Conservation (phyloP, 805 yeast genomes). For the Teunomyces aglyptinius region DNA sequence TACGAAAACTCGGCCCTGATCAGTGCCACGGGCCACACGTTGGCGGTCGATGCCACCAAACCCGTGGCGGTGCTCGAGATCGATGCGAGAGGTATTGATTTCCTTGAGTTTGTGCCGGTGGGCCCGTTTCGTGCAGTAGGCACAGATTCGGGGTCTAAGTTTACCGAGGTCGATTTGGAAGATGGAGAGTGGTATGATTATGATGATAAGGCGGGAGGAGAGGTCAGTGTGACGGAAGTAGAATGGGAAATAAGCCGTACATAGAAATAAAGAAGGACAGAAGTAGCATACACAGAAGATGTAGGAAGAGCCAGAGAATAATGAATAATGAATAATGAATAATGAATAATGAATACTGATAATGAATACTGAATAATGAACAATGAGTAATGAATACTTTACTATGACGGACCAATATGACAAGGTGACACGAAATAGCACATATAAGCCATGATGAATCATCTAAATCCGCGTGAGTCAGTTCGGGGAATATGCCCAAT, state of each 20-base stretch:
- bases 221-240: constrained; percentile 78
- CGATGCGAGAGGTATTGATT: constrained; percentile 84
- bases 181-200: constrained; percentile 95
- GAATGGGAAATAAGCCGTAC: constrained; percentile 53
- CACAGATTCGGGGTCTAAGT: constrained; percentile 48
- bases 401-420: too few species aligned
- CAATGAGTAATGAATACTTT: too few species aligned
- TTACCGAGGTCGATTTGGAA: constrained; percentile 63
- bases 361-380: too few species aligned
- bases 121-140: constrained; percentile 62
- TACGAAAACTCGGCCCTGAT: constrained; percentile 38
- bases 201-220: constrained; percentile 78
- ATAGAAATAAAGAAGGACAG: too few species aligned
- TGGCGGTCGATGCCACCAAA: constrained; percentile 43
- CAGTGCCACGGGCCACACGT: constrained; percentile 28
- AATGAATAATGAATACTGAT: too few species aligned
- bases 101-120: constrained; percentile 63
- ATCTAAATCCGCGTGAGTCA: background rate
- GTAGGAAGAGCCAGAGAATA: too few species aligned
- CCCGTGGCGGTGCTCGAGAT: constrained; percentile 56
- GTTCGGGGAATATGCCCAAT: background rate
- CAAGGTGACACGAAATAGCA: too few species aligned
- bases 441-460: background rate
- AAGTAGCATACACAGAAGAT: too few species aligned
- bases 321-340: too few species aligned